Conservation (phyloP, 148 eudicot species). For the Vaccinium macrocarpon region DNA sequence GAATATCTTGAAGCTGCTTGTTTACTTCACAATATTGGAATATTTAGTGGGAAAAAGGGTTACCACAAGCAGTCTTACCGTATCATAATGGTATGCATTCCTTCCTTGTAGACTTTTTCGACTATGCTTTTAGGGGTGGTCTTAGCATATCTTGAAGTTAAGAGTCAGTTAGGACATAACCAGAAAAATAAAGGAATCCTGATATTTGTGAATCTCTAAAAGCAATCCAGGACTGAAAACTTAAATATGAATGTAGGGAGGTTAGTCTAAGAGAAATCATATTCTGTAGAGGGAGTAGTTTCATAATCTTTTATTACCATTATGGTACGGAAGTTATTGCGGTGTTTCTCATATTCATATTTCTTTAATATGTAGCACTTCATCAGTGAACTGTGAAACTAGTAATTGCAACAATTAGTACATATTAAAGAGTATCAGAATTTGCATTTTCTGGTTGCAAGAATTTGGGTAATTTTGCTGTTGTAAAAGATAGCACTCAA, state of each 20-base stretch:
- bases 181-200: background rate
- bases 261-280: background rate
- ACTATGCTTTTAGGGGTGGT: background rate
- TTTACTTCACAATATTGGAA: slow-evolving; percentile 71
- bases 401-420: background rate
- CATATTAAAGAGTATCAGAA: background rate
- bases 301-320: background rate
- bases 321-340: background rate
- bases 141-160: background rate
- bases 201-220: background rate
- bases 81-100: slow-evolving; percentile 47
- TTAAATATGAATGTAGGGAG: background rate
- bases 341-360: background rate
- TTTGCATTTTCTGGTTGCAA: background rate
- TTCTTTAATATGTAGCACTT: background rate
- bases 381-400: background rate
- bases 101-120: background rate
- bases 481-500: background rate
- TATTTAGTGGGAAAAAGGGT: slow-evolving; percentile 58
- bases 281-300: background rate
- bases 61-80: slow-evolving; percentile 66
- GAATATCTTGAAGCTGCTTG: slow-evolving; percentile 79
- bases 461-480: background rate
- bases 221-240: background rate
- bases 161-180: background rate